phyloP scores from a whole-genome alignment of 129 eudicot species.

The Centrapalus pauciflorus region DNA sequence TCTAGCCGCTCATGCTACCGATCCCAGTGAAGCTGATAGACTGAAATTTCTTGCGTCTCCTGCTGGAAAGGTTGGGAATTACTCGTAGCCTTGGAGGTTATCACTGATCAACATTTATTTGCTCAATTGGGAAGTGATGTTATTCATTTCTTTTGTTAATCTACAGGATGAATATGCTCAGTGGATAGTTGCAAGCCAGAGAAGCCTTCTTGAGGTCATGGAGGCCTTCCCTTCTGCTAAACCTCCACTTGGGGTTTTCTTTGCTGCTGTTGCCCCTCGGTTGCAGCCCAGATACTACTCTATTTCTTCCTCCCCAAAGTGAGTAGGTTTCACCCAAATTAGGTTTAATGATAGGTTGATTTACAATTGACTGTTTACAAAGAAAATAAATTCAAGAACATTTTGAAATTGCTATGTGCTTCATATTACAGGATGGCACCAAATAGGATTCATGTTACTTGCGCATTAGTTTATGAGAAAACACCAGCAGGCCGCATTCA shows the following conservation, averaged over 20 bases:
- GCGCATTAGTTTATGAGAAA: constrained; percentile 88
- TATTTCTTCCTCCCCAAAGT: constrained; percentile 94
- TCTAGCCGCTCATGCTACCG: constrained; percentile 86
- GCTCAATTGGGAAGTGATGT: not conserved
- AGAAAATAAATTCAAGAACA: not conserved
- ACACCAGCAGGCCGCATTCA: constrained; percentile 85
- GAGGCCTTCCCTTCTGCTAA: constrained; percentile 89
- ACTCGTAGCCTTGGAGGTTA: not conserved
- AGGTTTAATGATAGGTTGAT: not conserved
- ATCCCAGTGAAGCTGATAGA: constrained; percentile 85
- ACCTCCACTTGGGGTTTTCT: constrained; percentile 96
- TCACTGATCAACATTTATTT: not conserved
- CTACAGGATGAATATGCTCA: constrained; percentile 96
- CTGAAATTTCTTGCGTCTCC: constrained; percentile 88
- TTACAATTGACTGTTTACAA: too few species aligned
- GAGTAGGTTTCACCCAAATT: constrained; percentile 1
- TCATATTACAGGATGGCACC: constrained; percentile 62
- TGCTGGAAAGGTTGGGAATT: constrained; percentile 78
- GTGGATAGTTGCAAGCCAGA: constrained; percentile 79
- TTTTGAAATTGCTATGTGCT: not conserved
- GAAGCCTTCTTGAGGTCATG: constrained; percentile 94
- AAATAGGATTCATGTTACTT: constrained; percentile 88
- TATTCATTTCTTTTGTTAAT: constrained; percentile 1
- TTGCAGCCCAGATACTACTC: constrained; percentile 96
- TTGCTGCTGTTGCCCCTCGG: constrained; percentile 91